phyloP scores from a whole-genome alignment of 2,329 filamentous ascomycete species.

The Aspergillus carbonarius region DNA sequence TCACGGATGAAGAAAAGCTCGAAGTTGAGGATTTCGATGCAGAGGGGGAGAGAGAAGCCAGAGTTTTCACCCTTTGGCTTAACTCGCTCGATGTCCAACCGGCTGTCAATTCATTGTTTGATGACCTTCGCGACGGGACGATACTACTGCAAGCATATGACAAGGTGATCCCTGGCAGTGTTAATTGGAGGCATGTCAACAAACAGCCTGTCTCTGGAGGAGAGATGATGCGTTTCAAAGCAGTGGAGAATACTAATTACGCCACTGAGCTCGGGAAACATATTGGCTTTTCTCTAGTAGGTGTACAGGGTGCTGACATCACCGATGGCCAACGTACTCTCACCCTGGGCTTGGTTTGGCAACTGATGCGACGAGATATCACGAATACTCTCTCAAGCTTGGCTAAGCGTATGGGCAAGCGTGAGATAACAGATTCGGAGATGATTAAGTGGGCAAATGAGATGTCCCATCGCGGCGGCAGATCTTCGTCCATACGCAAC shows the following conservation, averaged over 20 bases:
- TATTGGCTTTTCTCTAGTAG: conserved; percentile 90
- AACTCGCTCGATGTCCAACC: conserved; percentile 96
- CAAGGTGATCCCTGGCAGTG: conserved; percentile 92
- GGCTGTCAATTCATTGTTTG: conserved; percentile 93
- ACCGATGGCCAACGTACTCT: conserved; percentile 94
- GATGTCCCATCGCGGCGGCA: conserved; percentile 81
- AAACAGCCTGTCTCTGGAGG: conserved; percentile 76
- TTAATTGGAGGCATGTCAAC: conserved; percentile 96
- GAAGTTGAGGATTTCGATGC: conserved; percentile 98
- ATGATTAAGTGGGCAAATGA: conserved; percentile 99
- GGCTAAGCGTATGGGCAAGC: conserved; percentile 87
- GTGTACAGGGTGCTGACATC: conserved; percentile 96
- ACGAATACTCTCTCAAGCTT: conserved; percentile 82
- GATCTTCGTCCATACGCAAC: conserved; percentile 74
- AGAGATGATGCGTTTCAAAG: conserved; percentile 91
- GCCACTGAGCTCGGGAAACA: conserved; percentile 95
- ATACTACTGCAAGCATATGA: conserved; percentile 93
- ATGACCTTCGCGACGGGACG: conserved; percentile 86
- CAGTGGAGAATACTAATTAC: conserved; percentile 98
- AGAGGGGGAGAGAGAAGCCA: conserved; percentile 93
- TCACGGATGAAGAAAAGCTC: conserved; percentile 97
- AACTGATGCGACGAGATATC: conserved; percentile 96
- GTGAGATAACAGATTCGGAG: conserved; percentile 89
- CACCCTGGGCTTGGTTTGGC: conserved; percentile 93
- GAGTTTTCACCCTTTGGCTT: conserved; percentile 97